Evolutionary conservation across 140 eudicot species (phyloP).

Genomic region (Anethum foeniculum): DNA sequence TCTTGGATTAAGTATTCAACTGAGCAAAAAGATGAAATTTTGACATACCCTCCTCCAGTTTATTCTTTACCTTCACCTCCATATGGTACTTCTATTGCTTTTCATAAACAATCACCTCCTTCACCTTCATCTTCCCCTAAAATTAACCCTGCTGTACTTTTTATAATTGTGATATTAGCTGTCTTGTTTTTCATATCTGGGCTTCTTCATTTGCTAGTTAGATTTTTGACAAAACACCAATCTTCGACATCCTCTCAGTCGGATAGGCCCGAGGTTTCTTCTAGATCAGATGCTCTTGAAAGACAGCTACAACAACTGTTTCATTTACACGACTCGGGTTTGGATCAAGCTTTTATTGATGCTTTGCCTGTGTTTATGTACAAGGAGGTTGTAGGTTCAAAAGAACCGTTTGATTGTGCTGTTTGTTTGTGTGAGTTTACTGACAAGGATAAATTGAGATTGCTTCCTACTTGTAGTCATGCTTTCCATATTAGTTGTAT

Average conservation of each 20-base stretch:
- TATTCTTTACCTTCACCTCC: constrained; percentile 31
- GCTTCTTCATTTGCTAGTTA: constrained; percentile 74
- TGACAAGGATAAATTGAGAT: constrained; percentile 69
- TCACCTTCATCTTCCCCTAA: constrained; percentile 49
- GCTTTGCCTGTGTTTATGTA: constrained; percentile 82
- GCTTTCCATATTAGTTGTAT: constrained; percentile 90
- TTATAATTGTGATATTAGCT: constrained; percentile 77
- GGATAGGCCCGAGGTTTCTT: constrained; percentile 49
- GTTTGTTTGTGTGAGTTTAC: constrained; percentile 92
- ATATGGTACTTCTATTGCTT: constrained; percentile 22
- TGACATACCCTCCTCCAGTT: constrained; percentile 32
- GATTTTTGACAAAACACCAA: constrained; percentile 64
- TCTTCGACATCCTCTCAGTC: constrained; percentile 54
- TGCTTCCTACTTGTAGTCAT: constrained; percentile 91
- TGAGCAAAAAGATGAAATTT: constrained; percentile 35
- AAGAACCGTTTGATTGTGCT: constrained; percentile 93
- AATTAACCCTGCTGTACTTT: constrained; percentile 81
- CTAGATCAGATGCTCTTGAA: constrained; percentile 68
- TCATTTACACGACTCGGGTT: constrained; percentile 78
- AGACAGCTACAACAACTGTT: constrained; percentile 89
- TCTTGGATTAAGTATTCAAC: constrained; percentile 69
- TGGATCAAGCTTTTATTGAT: constrained; percentile 90
- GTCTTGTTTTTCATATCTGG: constrained; percentile 91
- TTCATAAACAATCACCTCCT: constrained; percentile 30
- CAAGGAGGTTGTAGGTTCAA: constrained; percentile 72